phyloP scores from a whole-genome alignment of 225 moss, liverwort and hornwort species.

The Thuidium tamariscinum region DNA sequence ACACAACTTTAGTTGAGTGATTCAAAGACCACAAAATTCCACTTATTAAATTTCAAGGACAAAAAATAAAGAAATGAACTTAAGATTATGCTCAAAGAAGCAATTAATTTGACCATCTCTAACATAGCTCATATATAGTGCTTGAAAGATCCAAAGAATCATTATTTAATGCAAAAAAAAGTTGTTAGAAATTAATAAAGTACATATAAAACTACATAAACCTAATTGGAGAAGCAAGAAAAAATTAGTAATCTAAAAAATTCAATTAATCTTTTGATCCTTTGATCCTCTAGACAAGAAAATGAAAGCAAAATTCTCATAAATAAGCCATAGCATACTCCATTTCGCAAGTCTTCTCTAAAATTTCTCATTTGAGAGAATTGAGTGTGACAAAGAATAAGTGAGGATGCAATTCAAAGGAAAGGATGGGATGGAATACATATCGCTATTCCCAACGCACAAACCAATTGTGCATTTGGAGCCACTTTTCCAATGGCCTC shows the following conservation, averaged over 20 bases:
- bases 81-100: conserved; percentile 75
- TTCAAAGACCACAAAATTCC: neutral
- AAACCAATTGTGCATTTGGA: neutral
- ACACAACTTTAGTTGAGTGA: neutral
- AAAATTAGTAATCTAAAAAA: neutral
- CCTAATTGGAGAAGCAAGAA: neutral
- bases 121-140: conserved; percentile 81
- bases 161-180: neutral
- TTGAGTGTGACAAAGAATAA: neutral
- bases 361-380: neutral
- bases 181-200: neutral
- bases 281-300: neutral
- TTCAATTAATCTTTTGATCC: neutral
- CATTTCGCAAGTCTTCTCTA: neutral
- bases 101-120: conserved; percentile 67
- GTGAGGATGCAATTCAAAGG: neutral
- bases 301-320: neutral
- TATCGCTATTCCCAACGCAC: conserved; percentile 28
- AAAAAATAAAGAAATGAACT: conserved; percentile 23
- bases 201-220: neutral
- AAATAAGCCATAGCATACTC: neutral
- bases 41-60: neutral
- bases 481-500: conserved; percentile 60
- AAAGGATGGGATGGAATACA: neutral
- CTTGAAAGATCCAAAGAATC: conserved; percentile 19